Base-by-base conservation (phyloP, 2,329 filamentous ascomycete species). In the Penicillium sumatraense region DNA sequence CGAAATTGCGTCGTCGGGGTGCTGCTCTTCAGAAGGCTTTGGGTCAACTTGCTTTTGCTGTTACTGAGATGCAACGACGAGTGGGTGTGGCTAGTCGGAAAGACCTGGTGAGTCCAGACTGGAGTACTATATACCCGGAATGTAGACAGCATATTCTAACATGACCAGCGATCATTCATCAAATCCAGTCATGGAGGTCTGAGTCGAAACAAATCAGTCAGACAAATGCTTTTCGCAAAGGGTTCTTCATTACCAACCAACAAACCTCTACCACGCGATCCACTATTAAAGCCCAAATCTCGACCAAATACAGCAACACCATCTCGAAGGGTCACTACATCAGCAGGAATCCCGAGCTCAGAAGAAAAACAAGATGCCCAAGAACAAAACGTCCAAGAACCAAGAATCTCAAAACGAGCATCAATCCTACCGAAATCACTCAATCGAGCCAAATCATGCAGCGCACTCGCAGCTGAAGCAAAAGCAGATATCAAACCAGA, bases 21-120 rank as follows among this genome's bases (percentile, higher is more conserved):
- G 84, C 88, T 58, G 82, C 84, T 41, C 79, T 97, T 23, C 89
- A 88, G 27, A 82, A 85, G 6, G 80, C 88, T 26, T 81, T 96
- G 36, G 83, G 86, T 35, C 86, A 89, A 72, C 83, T 97, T 18
- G 86, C 86, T 60, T 86, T 85, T 49, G 89, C 95, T 62, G 87
- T 96, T 51, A 85, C 86, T 14, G 91, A 96, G 71, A 96, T 97
- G 82, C 88, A 96, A 70, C 87, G 86, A 70, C 87, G 90, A 68
- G 92, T 92, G 41, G 91, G 89, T 16, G 86, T 91, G 68, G 89
- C 93, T 38, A 96, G 90, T 77, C 85, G 91, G 50, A 87, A 87
- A 69, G 89, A 68, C 35, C 61, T 69, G 86, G 69, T 85, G 86
- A 80, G 89, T 90, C 82, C 18, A n/a, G 13, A 2, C 16, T 24